Evolutionary conservation across 2,329 filamentous ascomycete genomes (phyloP), one percentile per base, ranked within the genome.

Genomic region (Trichoderma koningii): DNA sequence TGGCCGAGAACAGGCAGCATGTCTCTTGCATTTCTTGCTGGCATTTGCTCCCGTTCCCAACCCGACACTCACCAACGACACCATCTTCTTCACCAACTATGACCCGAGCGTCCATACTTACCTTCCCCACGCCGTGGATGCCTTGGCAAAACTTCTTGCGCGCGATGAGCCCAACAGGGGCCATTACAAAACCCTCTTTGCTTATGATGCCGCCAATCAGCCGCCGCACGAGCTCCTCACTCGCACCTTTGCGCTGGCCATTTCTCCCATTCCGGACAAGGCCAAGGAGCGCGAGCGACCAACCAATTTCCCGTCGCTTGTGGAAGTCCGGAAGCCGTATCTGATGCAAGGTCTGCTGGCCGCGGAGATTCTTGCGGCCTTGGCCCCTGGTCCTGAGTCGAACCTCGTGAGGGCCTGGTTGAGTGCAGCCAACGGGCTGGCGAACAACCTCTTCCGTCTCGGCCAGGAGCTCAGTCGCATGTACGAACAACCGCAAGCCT

Each of bases 341-440:
- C 80, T 99, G 12, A 95, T 96, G 84, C 95, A 99, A 77, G 93
- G 93, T 1, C 86, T 98, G 71, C 82, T 98, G 6, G 91, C 93
- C 1, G 93, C 92, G 0, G 93, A 98, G 70, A 96, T 98, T 59
- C 79, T 98, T 3, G 87, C 92, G 0, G 88, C 88, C 10, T 81
- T 97, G 14, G 86, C 87, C 3, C 89, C 89, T 2, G 84, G 85
- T 5, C 83, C 86, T n/a, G 92, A 96, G 69, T 84, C 84, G 17
- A 84, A 86, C 4, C 78, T 97, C 7, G 89, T 93, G 4, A 86
- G 87, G 64, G 82, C 85, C 0, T 98, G 95, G 93, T 84, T 98
- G 7, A 87, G 89, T 45, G 92, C 91, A 3, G 87, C 89, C 48
- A 93, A 96, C 70, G 91, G 91, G 0, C 95, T 97, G 75, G 89